Evolutionary conservation across 2,329 filamentous ascomycete species (phyloP), one percentile per base, ranked within the genome.

Genomic region (Aspergillus ruber): DNA sequence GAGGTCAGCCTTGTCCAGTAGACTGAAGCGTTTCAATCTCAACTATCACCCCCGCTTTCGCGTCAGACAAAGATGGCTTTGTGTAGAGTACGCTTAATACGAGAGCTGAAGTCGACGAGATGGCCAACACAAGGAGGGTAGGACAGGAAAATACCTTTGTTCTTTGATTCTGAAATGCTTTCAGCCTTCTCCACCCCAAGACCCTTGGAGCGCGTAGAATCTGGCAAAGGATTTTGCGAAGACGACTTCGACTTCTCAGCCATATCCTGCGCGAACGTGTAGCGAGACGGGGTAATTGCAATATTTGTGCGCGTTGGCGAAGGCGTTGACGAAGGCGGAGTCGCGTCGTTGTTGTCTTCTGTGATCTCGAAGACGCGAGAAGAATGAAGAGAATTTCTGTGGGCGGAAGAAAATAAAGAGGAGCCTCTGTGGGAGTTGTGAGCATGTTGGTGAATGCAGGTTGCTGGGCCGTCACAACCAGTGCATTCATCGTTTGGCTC

Each of bases 171-270:
- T 20, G 36, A 18, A 20, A 18, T 5, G 15, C 17, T 18, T 39
- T 20, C 15, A 20, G 17, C 17, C 6, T 15, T 20, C 17, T 39
- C 15, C 15, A 12, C 10, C 8, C n/a, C 40, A 13, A 15, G 20
- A 21, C 13, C 21, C 40, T 42, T 27, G 13, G 23, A n/a, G 18
- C 15, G 6, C 8, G 43, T 13, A 9, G 41, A 33, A 23, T 49
- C 44, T 21, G 39, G 27, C 32, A 51, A 45, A 23, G 46, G 49
- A 18, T 51, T 46, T 18, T 45, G 33, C 8, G 45, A 20, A 23
- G 10, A 27, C 20, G 12, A 7, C 20, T 32, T 12, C n/a, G 29
- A 13, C 9, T 39, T 6, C 4, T 41, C 35, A 10, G 44, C n/a
- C 46, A 49, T 51, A 5, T 36, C 21, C 20, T 18, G 39, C 8